A percentile compares a stretch with the other conserved stretches of the same genome.
phyloP scores from a whole-genome alignment of 768 basidiomycete genomes.

The Mycena belliarum region DNA sequence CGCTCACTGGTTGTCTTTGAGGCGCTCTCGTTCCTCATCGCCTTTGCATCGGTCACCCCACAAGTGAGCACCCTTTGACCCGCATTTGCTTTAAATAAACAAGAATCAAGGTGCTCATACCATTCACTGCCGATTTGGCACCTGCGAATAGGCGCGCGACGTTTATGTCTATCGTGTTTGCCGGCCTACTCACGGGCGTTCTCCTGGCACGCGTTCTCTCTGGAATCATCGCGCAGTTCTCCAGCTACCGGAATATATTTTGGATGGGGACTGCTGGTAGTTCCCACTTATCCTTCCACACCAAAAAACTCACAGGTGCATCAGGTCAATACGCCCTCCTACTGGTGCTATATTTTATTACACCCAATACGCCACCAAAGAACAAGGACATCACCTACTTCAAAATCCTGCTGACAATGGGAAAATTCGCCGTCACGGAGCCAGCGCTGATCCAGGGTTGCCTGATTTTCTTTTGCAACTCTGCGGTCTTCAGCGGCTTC shows the following conservation, averaged over 20 bases:
- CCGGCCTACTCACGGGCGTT: constrained; percentile 52
- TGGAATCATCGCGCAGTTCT: constrained; percentile 56
- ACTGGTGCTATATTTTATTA: constrained; percentile 42
- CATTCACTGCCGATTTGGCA: constrained; percentile 61
- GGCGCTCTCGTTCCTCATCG: constrained; percentile 51
- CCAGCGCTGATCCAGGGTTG: constrained; percentile 56
- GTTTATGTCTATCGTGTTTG: constrained; percentile 56
- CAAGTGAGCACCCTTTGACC: constrained; percentile 41
- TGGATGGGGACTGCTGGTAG: constrained; percentile 50
- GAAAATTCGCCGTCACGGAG: constrained; percentile 55
- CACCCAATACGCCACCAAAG: constrained; percentile 64
- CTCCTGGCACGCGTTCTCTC: constrained; percentile 57
- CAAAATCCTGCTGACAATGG: constrained; percentile 59
- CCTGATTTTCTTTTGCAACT: constrained; percentile 46
- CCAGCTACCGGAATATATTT: constrained; percentile 54
- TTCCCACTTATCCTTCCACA: no score
- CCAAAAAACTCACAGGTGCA: no score
- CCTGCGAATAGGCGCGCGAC: constrained; percentile 42
- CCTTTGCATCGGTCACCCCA: constrained; percentile 50
- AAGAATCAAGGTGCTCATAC: constrained; percentile 13
- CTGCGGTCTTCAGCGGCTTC: constrained; percentile 37
- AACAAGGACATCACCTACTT: constrained; percentile 50
- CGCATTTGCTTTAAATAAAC: no score
- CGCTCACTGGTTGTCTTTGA: constrained; percentile 46
- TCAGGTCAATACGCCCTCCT: constrained; percentile 47